Percentiles rank a stretch among this genome's conserved stretches.
These are phyloP conservation scores for Rhizopogon rudus DNA, from an alignment of 768 basidiomycete species.

Conservation along the genomic window DNA sequence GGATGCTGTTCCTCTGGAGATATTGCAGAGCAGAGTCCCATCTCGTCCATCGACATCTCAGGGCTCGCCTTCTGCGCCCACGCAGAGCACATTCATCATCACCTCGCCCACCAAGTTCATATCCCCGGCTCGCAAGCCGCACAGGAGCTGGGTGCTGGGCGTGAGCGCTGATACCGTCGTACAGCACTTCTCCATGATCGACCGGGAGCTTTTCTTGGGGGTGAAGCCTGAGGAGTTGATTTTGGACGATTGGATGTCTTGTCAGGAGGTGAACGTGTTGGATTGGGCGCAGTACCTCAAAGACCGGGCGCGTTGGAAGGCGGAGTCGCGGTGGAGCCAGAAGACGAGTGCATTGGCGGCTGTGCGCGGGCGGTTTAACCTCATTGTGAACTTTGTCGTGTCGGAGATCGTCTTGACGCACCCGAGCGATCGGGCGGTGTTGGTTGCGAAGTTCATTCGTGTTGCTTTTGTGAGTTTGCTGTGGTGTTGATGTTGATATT, in stretches of 20 bases:
- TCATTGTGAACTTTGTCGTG: constrained; percentile 74
- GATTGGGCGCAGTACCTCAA: constrained; percentile 85
- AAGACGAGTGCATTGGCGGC: constrained; percentile 71
- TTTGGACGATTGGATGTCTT: constrained; percentile 61
- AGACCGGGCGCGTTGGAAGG: constrained; percentile 65
- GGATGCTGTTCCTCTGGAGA: constrained; percentile 63
- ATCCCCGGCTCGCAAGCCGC: constrained; percentile 37
- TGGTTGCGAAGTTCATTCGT: constrained; percentile 79
- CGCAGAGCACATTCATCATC: constrained; percentile 11
- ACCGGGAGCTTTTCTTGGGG: constrained; percentile 79
- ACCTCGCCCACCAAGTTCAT: constrained; percentile 31
- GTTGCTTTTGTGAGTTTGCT: constrained; percentile 68
- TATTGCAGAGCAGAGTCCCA: constrained; percentile 54
- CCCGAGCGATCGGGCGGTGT: constrained; percentile 53
- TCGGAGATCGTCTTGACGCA: constrained; percentile 79
- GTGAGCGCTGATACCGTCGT: constrained; percentile 60
- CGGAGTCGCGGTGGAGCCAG: constrained; percentile 48
- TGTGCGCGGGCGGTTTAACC: constrained; percentile 78
- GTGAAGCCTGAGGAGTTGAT: constrained; percentile 90
- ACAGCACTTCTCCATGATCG: constrained; percentile 82
- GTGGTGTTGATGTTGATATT: neutral
- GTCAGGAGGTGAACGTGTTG: constrained; percentile 59
- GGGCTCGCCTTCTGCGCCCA: constrained; percentile 19
- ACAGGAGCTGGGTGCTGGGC: constrained; percentile 70
- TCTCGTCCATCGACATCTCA: constrained; percentile 30